A percentile compares a stretch with the other conserved stretches of the same genome.
These are phyloP conservation scores for Suillus subalutaceus DNA, from an alignment of 768 basidiomycete genomes.

Conservation along the genomic window DNA sequence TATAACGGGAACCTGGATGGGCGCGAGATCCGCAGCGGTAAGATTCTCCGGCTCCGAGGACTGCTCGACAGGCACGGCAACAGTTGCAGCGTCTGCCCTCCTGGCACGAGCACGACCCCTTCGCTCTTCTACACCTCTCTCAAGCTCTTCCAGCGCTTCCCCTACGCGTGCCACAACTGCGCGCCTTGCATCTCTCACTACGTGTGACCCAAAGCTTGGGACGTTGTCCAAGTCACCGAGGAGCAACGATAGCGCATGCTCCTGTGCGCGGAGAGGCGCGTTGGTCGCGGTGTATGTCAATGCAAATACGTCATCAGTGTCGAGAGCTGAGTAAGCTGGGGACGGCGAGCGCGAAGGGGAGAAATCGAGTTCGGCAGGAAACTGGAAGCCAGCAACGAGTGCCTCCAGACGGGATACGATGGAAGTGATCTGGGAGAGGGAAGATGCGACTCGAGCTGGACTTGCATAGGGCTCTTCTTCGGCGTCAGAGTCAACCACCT, in stretches of 20 bases:
- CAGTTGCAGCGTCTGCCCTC: neutral
- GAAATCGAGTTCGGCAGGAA: conserved; percentile 37
- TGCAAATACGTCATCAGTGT: conserved; percentile 25
- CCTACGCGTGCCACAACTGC: conserved; percentile 59
- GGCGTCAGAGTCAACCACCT: conserved; percentile 13
- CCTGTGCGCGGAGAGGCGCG: conserved; percentile 62
- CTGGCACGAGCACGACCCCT: conserved; percentile 20
- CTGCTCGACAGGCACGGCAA: neutral
- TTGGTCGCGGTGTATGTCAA: conserved; percentile 63
- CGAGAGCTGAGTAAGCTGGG: conserved; percentile 10
- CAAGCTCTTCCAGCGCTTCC: conserved; percentile 55
- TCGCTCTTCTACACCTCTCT: conserved; percentile 47
- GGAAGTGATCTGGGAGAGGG: conserved; percentile 42
- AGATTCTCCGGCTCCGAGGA: conserved; percentile 6
- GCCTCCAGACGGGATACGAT: conserved; percentile 45
- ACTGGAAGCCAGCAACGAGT: conserved; percentile 41
- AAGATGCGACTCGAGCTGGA: conserved; percentile 8
- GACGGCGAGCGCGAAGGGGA: conserved; percentile 23
- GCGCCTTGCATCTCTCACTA: conserved; percentile 54
- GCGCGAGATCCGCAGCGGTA: neutral
- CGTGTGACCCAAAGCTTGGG: conserved; percentile 59
- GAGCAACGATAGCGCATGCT: conserved; percentile 59
- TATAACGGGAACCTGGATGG: neutral
- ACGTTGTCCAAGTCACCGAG: conserved; percentile 61
- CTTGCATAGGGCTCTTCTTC: conserved; percentile 19